Base-by-base conservation (phyloP, 2,329 filamentous ascomycete species). In the Sporothrix dimorphospora region DNA sequence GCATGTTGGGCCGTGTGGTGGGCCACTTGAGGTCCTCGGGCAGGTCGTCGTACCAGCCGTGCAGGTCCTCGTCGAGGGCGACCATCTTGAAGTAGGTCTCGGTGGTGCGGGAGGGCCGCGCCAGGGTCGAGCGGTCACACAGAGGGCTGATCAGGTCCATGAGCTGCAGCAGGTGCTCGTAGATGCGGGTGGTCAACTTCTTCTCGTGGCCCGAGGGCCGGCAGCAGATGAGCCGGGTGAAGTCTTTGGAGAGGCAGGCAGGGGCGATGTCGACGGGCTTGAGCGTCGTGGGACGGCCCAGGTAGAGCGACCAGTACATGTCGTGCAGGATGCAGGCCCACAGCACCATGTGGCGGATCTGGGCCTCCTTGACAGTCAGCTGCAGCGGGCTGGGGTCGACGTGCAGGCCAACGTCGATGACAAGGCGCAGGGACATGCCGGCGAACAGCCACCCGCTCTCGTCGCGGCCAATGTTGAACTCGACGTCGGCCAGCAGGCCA, bases 1-100 rank as follows among this genome's bases (percentile, higher is more conserved):
- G 78, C 77, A 8, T 77, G 78, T 59, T 59, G 6, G 78, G 21
- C 27, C 76, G 79, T 0, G 77, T 77, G 0, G 77, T 77, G 1
- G 78, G 77, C 3, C 78, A 79, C 65, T 78, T 78, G 73, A 79
- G 59, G 49, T 73, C 65, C 4, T 38, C 45, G 7, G 73, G 72
- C 1, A 75, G 71, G 38, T 53, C 38, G 8, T 66, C 38, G 42
- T 73, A 72, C 72, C 71, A 75, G 34, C 49, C 69, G 47, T 63
- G 66, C 12, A 75, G 45, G 16, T 71, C 70, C 45, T 71, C 71
- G 27, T 69, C 73, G 24, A 75, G 72, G 21, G 70, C 71, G 9
- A 66, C 63, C 61, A 72, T 69, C 21, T 40, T 27, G 47, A 69
- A 69, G 7, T 59, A 59, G 8, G 55, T 38, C 30, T 59, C 55